phyloP scores from a whole-genome alignment of 441 rosid genomes.

The Raphanus hybrid region DNA sequence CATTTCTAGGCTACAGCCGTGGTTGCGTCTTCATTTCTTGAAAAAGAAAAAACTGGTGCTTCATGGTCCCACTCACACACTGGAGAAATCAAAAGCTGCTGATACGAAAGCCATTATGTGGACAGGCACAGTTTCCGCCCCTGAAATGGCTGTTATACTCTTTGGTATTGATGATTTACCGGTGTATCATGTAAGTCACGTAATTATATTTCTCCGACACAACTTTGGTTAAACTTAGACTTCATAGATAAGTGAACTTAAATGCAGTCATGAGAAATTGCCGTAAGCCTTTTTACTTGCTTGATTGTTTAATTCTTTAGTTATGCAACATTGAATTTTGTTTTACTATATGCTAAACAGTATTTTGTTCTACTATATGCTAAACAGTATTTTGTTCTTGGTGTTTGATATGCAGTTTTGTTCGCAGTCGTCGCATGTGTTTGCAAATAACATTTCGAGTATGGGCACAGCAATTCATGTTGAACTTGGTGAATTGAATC shows the following conservation, averaged over 20 bases:
- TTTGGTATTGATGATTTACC: constrained; percentile 64
- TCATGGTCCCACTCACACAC: constrained; percentile 54
- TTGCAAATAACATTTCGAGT: constrained; percentile 89
- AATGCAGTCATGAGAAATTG: constrained; percentile 13
- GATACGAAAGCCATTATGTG: constrained; percentile 78
- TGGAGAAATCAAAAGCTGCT: constrained; percentile 55
- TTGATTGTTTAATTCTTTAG: constrained; percentile 12
- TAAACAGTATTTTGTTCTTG: constrained; percentile 19
- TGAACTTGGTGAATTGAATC: constrained; percentile 97
- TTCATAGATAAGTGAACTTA: constrained; percentile 1
- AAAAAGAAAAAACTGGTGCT: constrained; percentile 78
- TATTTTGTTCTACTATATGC: constrained; percentile 3
- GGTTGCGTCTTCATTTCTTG: constrained; percentile 41
- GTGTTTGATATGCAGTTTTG: constrained; percentile 65
- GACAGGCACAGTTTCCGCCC: constrained; percentile 97
- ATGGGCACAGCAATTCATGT: constrained; percentile 78
- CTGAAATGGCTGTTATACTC: constrained; percentile 90
- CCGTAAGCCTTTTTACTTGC: not conserved
- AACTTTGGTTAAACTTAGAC: not conserved
- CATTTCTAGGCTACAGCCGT: too few relatives aligned
- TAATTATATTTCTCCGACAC: not conserved
- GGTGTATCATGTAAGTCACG: constrained; percentile 85
- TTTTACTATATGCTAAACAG: constrained; percentile 1
- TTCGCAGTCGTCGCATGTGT: constrained; percentile 94
- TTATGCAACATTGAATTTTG: not conserved